These are phyloP conservation scores for Aquilaria sinensis DNA, from an alignment of 345 rosid species.

Conservation along the genomic window DNA sequence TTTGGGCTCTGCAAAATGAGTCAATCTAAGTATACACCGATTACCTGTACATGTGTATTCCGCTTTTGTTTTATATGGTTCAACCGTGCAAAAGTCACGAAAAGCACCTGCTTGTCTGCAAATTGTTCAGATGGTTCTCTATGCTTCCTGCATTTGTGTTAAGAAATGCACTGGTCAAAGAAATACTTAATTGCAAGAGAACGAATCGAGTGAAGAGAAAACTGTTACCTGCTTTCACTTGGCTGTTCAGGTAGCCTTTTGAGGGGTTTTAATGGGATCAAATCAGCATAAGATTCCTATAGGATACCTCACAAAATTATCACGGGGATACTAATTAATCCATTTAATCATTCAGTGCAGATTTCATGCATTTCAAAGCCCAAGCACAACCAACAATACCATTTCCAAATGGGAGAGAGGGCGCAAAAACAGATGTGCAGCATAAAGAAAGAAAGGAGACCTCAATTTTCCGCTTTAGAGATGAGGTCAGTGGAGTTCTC, in stretches of 20 bases:
- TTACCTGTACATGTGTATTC: slow-evolving; percentile 1
- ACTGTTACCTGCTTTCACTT: slow-evolving; percentile 50
- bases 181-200: slow-evolving; percentile 1
- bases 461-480: slow-evolving; percentile 75
- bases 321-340: neutral
- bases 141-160: slow-evolving; percentile 28
- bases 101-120: slow-evolving; percentile 40
- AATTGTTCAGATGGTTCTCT: slow-evolving; percentile 23
- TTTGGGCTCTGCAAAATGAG: slow-evolving; percentile 1
- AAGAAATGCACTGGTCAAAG: slow-evolving; percentile 7
- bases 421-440: slow-evolving; percentile 2
- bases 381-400: neutral
- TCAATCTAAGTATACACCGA: neutral
- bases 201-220: slow-evolving; percentile 4
- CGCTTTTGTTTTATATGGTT: neutral
- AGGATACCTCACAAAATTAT: slow-evolving; percentile 6
- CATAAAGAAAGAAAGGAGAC: slow-evolving; percentile 22
- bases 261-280: slow-evolving; percentile 28
- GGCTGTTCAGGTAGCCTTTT: slow-evolving; percentile 61
- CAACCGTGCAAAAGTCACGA: slow-evolving; percentile 2
- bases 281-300: slow-evolving; percentile 43
- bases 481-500: slow-evolving; percentile 24
- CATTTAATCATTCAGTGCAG: neutral
- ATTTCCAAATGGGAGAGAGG: neutral
- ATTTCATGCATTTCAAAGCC: slow-evolving; percentile 12